phyloP scores from a whole-genome alignment of 208 protist genomes.

The Leishmania turanica region DNA sequence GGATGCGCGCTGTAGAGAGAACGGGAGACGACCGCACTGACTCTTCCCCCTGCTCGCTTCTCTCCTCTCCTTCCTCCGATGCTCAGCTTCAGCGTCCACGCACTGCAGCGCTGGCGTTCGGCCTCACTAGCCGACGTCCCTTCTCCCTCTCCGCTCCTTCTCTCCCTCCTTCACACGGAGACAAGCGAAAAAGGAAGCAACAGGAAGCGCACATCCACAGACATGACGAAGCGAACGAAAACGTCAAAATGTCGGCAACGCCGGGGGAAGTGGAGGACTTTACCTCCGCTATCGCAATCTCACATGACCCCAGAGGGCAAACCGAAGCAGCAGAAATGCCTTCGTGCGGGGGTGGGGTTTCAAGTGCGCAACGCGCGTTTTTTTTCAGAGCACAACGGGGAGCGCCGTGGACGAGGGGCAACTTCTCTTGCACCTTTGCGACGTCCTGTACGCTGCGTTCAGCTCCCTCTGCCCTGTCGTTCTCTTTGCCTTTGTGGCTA shows the following conservation, averaged over 20 bases:
- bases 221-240: not conserved
- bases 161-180: not conserved
- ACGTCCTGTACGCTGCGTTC: not conserved
- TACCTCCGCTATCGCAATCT: not conserved
- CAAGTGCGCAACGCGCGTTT: too few relatives aligned
- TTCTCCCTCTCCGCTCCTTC: not conserved
- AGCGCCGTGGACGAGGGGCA: not conserved
- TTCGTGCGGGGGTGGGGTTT: not conserved
- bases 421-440: not conserved
- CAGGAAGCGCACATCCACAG: too few relatives aligned
- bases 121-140: not conserved
- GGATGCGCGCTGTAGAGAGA: not conserved
- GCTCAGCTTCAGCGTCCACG: not conserved
- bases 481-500: not conserved
- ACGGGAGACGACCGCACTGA: not conserved
- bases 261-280: not conserved
- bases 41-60: not conserved
- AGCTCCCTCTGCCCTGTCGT: not conserved
- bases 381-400: not conserved
- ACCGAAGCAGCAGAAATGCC: not conserved
- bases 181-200: not conserved
- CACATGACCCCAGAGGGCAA: not conserved
- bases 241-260: not conserved
- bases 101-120: not conserved
- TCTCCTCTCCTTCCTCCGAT: not conserved